phyloP scores from a whole-genome alignment of 495 filamentous ascomycete genomes.

The Xeromyces bisporus region DNA sequence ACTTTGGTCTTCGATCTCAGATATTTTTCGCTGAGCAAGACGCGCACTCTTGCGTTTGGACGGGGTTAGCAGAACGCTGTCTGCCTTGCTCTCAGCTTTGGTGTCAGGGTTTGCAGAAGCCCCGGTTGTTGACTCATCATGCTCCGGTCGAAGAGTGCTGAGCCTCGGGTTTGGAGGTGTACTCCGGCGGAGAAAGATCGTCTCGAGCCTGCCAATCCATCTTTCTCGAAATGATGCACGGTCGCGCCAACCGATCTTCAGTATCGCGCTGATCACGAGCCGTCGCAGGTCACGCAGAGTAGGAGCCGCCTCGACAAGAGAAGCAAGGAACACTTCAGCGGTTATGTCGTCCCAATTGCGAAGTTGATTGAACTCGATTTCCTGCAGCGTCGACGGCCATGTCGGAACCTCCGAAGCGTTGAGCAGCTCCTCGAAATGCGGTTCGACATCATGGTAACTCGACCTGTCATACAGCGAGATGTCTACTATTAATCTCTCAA shows the following conservation, averaged over 20 bases:
- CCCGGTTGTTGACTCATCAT: not conserved
- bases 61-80: slow-evolving; percentile 8
- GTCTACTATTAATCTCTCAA: slow-evolving; percentile 57
- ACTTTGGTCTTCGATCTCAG: slow-evolving; percentile 6
- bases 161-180: slow-evolving; percentile 30
- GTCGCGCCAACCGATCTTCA: slow-evolving; percentile 63
- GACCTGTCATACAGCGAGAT: slow-evolving; percentile 46
- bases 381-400: slow-evolving; percentile 55
- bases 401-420: slow-evolving; percentile 40
- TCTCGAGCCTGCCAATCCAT: slow-evolving; percentile 47
- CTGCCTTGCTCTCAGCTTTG: not conserved
- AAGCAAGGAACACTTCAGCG: slow-evolving; percentile 60
- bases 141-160: slow-evolving; percentile 7
- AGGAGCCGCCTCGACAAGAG: slow-evolving; percentile 50
- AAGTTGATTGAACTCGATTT: slow-evolving; percentile 56
- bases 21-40: slow-evolving; percentile 16
- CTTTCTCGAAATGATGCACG: slow-evolving; percentile 54
- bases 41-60: slow-evolving; percentile 28
- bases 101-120: slow-evolving; percentile 3
- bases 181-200: slow-evolving; percentile 44
- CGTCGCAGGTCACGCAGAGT: slow-evolving; percentile 44
- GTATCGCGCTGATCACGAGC: slow-evolving; percentile 51
- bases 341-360: slow-evolving; percentile 47
- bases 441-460: slow-evolving; percentile 49
- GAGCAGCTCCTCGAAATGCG: slow-evolving; percentile 50